Conservation (phyloP, 495 filamentous ascomycete species). For the Barbatosphaeria neglecta region DNA sequence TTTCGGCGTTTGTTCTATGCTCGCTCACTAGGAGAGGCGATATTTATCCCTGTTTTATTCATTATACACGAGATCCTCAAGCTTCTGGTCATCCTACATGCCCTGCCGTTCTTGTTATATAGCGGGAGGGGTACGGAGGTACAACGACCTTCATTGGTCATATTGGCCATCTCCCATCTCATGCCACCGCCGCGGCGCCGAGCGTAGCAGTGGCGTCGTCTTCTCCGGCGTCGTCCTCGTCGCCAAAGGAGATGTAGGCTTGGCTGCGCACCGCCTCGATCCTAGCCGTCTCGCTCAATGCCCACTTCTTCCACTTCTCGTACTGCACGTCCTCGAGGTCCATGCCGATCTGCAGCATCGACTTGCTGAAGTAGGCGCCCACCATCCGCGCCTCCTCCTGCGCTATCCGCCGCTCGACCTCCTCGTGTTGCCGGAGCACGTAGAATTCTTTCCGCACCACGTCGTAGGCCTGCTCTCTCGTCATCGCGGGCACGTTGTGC, state of each 20-base stretch:
- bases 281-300: slow-evolving; percentile 33
- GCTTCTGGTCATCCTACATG: no score
- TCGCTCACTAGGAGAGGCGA: no score
- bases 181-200: background rate
- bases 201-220: background rate
- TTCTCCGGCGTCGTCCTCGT: slow-evolving; percentile 4
- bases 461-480: slow-evolving; percentile 67
- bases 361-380: slow-evolving; percentile 77
- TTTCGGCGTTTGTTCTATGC: no score
- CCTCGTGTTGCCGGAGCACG: slow-evolving; percentile 62
- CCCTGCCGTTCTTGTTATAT: no score
- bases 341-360: slow-evolving; percentile 63
- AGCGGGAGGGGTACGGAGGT: no score
- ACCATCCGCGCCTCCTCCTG: slow-evolving; percentile 76
- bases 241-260: slow-evolving; percentile 7
- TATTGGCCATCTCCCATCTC: background rate
- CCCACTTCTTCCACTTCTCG: slow-evolving; percentile 78
- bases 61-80: no score
- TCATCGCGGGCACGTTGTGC: slow-evolving; percentile 46
- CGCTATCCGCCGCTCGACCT: slow-evolving; percentile 73
- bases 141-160: no score
- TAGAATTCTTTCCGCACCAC: slow-evolving; percentile 85
- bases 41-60: no score
- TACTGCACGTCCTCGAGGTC: slow-evolving; percentile 65
- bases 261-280: slow-evolving; percentile 33